phyloP scores from a whole-genome alignment of 78 protist species.

The Pelomyxa schiedti region DNA sequence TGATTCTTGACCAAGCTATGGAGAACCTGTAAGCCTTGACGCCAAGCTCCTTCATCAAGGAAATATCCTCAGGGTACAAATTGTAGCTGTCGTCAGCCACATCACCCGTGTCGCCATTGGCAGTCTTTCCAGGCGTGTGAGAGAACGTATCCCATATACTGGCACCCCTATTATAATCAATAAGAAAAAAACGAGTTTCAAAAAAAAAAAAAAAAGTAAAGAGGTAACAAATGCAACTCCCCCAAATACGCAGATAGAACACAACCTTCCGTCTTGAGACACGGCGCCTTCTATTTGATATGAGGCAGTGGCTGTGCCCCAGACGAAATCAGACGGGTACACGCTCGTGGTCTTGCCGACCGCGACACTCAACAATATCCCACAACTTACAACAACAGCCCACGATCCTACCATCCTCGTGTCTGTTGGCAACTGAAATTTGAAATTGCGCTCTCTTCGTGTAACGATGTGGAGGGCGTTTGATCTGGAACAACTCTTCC shows the following conservation, averaged over 20 bases:
- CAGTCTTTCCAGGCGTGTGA: conserved; percentile 1
- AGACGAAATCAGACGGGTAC: background rate
- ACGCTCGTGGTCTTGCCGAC: too few species aligned
- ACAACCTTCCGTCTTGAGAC: background rate
- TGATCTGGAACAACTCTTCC: too few species aligned
- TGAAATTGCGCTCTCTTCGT: too few species aligned
- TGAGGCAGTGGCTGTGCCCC: conserved; percentile 8
- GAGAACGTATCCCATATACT: conserved; percentile 2
- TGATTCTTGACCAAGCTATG: conserved; percentile 35
- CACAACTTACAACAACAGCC: too few species aligned
- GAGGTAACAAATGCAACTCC: too few species aligned
- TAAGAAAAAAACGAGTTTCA: too few species aligned
- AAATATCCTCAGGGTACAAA: conserved; percentile 15
- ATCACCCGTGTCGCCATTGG: conserved; percentile 37
- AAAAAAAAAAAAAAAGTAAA: background rate
- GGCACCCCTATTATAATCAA: background rate
- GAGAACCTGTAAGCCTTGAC: conserved; percentile 26
- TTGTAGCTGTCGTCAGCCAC: conserved; percentile 47
- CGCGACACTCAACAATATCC: too few species aligned
- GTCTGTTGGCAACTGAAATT: too few species aligned
- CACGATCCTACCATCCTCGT: too few species aligned
- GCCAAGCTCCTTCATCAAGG: conserved; percentile 15
- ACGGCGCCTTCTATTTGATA: conserved; percentile 2
- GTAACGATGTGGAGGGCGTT: too few species aligned
- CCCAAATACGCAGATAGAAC: background rate